Base-by-base conservation (phyloP, 2,329 filamentous ascomycete species). In the Aspergillus ochraceus region DNA sequence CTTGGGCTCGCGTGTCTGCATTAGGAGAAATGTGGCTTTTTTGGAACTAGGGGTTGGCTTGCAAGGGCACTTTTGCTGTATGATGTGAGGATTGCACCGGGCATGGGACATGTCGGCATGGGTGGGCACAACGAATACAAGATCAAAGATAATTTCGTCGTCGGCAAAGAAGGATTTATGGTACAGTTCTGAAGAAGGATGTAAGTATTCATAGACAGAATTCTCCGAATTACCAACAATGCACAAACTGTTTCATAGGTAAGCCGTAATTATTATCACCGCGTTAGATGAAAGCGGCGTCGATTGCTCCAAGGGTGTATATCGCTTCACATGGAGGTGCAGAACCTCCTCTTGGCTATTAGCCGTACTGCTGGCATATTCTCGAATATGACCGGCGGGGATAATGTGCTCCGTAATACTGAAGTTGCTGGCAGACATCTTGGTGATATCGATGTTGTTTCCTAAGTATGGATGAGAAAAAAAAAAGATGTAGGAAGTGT, bases 231-330 rank as follows among this genome's bases (percentile, higher is more conserved):
- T 22, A 22, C 22, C 22, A 52, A 30, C 14, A n/a, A 24, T n/a
- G 29, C 32, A 6, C 30, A 32, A 32, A 2, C 8, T 1, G 30
- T 32, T 32, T 32, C 30, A 9, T 32, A 9, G 57, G 52, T 64
- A 59, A 17, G 62, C 58, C 1, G 29, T 52, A 22, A 64, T 55
- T 24, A 64, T 50, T 2, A 55, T 64, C 5, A 64, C 51, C 11
- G 47, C 59, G 29, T 55, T 29, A 6, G 19, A 51, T 32, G 42
- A 22, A 19, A 39, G 54, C 2, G 12, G 36, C 14, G 4, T 6
- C 14, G 36, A 39, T 39, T 56, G 9, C 11, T 46, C 6, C 20
- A 26, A 36, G 4, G 62, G 60, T 6, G 57, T 58, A 22, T 64
- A 64, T 22, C 59, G 60, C 49, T 64, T 64, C 6, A 63, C 60